A percentile compares a stretch with the other conserved stretches of the same genome.
phyloP scores from a whole-genome alignment of 768 basidiomycete genomes.

The Suillus lakei region DNA sequence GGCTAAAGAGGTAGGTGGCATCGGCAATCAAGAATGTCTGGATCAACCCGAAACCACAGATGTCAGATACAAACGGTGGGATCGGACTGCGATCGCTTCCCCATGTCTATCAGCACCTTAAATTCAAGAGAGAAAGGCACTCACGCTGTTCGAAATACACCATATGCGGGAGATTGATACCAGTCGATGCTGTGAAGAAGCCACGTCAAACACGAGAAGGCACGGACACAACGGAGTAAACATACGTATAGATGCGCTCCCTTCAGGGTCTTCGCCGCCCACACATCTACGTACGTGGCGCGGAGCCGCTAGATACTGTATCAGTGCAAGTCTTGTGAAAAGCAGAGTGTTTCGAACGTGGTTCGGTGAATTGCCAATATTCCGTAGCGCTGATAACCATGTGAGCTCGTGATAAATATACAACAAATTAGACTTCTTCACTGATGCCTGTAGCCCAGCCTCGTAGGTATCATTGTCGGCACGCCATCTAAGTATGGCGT shows the following conservation, averaged over 20 bases:
- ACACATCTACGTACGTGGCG: slow-evolving; percentile 46
- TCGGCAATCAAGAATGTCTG: not conserved
- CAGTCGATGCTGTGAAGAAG: slow-evolving; percentile 43
- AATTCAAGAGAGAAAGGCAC: slow-evolving; percentile 14
- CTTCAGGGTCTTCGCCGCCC: slow-evolving; percentile 50
- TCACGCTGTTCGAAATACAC: slow-evolving; percentile 52
- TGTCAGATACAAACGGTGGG: slow-evolving; percentile 36
- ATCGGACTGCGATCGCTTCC: slow-evolving; percentile 35
- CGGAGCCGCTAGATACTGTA: slow-evolving; percentile 25
- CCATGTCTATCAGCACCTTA: slow-evolving; percentile 10
- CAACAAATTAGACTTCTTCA: slow-evolving; percentile 21
- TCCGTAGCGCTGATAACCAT: slow-evolving; percentile 35
- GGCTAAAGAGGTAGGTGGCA: not conserved
- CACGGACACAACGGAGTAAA: not conserved
- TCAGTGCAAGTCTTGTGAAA: not conserved
- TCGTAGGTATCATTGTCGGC: slow-evolving; percentile 51
- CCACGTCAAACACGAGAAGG: slow-evolving; percentile 1
- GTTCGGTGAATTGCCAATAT: slow-evolving; percentile 56
- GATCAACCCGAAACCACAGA: not conserved
- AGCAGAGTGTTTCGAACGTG: slow-evolving; percentile 27
- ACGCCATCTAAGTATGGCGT: slow-evolving; percentile 48
- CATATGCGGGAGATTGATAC: slow-evolving; percentile 51
- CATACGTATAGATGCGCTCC: slow-evolving; percentile 54
- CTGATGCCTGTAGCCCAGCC: slow-evolving; percentile 53
- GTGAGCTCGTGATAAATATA: slow-evolving; percentile 17